These are phyloP conservation scores for Blakeslea trispora DNA, from an alignment of 371 early-diverging fungal genomes.

Conservation along the genomic window DNA sequence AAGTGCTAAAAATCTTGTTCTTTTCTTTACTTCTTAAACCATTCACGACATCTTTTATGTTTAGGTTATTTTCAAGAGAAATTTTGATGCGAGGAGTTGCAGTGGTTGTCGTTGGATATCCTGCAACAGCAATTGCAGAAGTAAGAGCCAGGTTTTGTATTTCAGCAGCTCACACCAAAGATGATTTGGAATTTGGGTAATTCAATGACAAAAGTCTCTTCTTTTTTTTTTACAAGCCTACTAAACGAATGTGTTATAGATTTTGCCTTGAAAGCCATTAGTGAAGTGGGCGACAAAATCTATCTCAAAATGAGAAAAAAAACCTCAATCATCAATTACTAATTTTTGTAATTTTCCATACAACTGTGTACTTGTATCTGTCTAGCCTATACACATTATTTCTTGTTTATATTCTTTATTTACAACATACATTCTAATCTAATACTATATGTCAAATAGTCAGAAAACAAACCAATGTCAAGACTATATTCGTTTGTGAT, in stretches of 20 bases:
- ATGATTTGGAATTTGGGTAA: slow-evolving; percentile 71
- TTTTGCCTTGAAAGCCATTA: slow-evolving; percentile 59
- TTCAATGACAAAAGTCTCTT: not conserved
- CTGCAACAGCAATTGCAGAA: slow-evolving; percentile 94
- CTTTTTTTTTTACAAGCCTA: too few relatives aligned
- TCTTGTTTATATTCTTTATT: too few relatives aligned
- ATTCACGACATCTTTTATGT: not conserved
- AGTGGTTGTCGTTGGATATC: slow-evolving; percentile 98
- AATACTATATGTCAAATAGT: too few relatives aligned
- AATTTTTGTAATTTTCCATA: too few relatives aligned
- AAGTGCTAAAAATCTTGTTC: slow-evolving; percentile 16
- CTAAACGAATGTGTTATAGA: too few relatives aligned
- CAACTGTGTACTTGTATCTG: too few relatives aligned
- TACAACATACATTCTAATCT: too few relatives aligned
- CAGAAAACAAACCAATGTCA: too few relatives aligned
- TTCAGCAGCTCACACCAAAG: slow-evolving; percentile 90
- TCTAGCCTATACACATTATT: too few relatives aligned
- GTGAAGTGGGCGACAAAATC: slow-evolving; percentile 58
- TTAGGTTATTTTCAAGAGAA: slow-evolving; percentile 92
- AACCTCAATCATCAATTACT: not conserved
- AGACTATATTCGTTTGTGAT: too few relatives aligned
- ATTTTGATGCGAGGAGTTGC: slow-evolving; percentile 91
- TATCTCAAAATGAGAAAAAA: slow-evolving; percentile 46
- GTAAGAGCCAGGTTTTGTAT: slow-evolving; percentile 97
- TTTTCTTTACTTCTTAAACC: not conserved